A percentile compares a stretch with the other conserved stretches of the same genome.
Evolutionary conservation across 2,329 filamentous ascomycete species (phyloP).

Genomic region (Lachnellula cervina): DNA sequence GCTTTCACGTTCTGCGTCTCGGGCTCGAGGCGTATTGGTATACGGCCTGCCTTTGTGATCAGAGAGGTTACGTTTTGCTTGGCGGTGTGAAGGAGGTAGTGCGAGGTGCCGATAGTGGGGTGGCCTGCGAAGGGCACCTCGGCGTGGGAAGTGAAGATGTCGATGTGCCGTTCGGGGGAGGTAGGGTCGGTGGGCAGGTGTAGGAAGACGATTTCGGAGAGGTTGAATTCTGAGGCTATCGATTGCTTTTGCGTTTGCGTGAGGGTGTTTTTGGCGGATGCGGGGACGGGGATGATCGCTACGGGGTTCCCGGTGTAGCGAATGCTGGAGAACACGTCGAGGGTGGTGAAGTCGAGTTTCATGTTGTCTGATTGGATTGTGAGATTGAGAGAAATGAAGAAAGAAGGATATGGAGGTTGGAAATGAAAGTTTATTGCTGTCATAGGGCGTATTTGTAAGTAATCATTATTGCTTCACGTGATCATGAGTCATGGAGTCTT

Average conservation of each 20-base stretch:
- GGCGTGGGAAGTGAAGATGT: slow-evolving; percentile 52
- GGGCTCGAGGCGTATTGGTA: slow-evolving; percentile 37
- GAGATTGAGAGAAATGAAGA: not conserved
- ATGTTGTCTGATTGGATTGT: not conserved
- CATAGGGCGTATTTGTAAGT: not conserved
- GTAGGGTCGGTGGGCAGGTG: slow-evolving; percentile 37
- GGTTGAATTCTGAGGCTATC: slow-evolving; percentile 59
- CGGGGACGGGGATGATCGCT: slow-evolving; percentile 52
- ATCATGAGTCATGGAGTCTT: not conserved
- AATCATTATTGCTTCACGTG: not conserved
- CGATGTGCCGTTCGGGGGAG: slow-evolving; percentile 40
- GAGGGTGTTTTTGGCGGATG: slow-evolving; percentile 35
- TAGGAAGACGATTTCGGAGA: slow-evolving; percentile 60
- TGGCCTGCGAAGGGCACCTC: slow-evolving; percentile 61
- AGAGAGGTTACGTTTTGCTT: slow-evolving; percentile 32
- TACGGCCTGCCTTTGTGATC: slow-evolving; percentile 52
- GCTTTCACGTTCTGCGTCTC: slow-evolving; percentile 51
- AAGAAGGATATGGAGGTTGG: no score
- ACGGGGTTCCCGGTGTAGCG: slow-evolving; percentile 55
- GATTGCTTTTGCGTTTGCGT: slow-evolving; percentile 50
- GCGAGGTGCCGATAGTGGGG: slow-evolving; percentile 54
- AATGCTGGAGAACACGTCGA: slow-evolving; percentile 53
- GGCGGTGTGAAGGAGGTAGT: slow-evolving; percentile 36
- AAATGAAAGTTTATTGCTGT: no score
- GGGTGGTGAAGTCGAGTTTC: slow-evolving; percentile 41